Percentiles rank a stretch among this genome's conserved stretches.
Conservation (phyloP, 108 stramenopile species). For the Cyclostephanos invisitatus region DNA sequence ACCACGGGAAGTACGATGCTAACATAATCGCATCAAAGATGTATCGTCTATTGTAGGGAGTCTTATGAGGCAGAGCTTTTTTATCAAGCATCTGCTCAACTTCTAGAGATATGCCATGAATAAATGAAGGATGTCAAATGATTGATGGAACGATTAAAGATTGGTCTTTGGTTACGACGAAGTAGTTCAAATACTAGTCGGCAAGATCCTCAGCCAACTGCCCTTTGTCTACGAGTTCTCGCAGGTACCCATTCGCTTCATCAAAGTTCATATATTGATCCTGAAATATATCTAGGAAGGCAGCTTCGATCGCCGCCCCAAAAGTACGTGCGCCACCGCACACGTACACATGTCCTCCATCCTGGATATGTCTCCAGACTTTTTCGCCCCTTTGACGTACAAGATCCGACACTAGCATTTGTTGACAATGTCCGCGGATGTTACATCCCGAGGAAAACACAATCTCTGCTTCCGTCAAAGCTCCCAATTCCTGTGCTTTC, state of each 20-base stretch:
- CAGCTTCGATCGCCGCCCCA: slow-evolving; percentile 61
- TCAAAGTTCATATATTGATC: slow-evolving; percentile 48
- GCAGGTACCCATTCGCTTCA: slow-evolving; percentile 58
- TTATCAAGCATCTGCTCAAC: not conserved
- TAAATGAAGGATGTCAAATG: no score
- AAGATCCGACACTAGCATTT: slow-evolving; percentile 50
- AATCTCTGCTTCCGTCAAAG: slow-evolving; percentile 49
- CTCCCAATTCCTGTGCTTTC: slow-evolving; percentile 42
- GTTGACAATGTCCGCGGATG: slow-evolving; percentile 14
- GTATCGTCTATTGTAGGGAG: not conserved
- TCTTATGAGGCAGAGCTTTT: not conserved
- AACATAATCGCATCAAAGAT: not conserved
- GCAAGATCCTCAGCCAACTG: slow-evolving; percentile 61
- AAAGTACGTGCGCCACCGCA: slow-evolving; percentile 74
- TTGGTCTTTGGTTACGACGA: no score
- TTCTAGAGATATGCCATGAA: not conserved
- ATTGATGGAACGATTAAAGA: no score
- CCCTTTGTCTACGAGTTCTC: slow-evolving; percentile 48
- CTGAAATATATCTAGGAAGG: slow-evolving; percentile 56
- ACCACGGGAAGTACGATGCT: not conserved
- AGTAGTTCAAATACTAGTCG: slow-evolving; percentile 21
- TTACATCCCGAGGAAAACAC: slow-evolving; percentile 42
- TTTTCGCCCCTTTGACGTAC: slow-evolving; percentile 31
- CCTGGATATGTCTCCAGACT: slow-evolving; percentile 49
- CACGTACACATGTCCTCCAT: slow-evolving; percentile 58